phyloP scores from a whole-genome alignment of 2,329 filamentous ascomycete genomes.

The Daldinia eschscholtzii region DNA sequence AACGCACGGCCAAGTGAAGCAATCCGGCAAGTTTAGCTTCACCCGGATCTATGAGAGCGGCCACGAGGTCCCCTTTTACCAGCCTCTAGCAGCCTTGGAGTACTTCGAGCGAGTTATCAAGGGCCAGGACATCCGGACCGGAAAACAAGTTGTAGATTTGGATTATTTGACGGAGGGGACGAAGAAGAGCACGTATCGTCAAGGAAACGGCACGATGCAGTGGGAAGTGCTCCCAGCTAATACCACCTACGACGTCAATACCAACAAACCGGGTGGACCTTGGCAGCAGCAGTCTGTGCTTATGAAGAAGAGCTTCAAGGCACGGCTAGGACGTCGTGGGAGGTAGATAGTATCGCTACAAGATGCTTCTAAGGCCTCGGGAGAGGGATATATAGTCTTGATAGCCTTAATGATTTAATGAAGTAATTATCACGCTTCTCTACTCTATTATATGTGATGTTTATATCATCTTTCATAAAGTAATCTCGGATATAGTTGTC shows the following conservation, averaged over 20 bases:
- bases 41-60: slow-evolving; percentile 60
- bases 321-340: slow-evolving; percentile 11
- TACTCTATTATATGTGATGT: too few species aligned
- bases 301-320: slow-evolving; percentile 45
- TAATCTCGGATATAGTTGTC: background rate
- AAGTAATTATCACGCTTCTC: background rate
- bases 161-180: slow-evolving; percentile 57
- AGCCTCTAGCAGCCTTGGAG: slow-evolving; percentile 62
- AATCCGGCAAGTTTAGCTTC: slow-evolving; percentile 64
- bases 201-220: slow-evolving; percentile 56
- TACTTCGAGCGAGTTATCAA: slow-evolving; percentile 63
- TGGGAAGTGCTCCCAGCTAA: slow-evolving; percentile 51
- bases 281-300: slow-evolving; percentile 45
- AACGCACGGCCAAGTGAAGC: slow-evolving; percentile 66
- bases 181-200: slow-evolving; percentile 59
- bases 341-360: background rate
- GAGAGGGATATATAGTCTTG: background rate
- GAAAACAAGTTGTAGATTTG: slow-evolving; percentile 44
- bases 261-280: slow-evolving; percentile 49
- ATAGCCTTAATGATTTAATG: background rate
- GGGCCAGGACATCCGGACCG: slow-evolving; percentile 65
- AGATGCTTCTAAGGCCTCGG: background rate
- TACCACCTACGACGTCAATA: slow-evolving; percentile 52
- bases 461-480: background rate
- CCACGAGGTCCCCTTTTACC: slow-evolving; percentile 65